Evolutionary conservation across 2,329 filamentous ascomycete genomes (phyloP).

Genomic region (Rachicladosporium sp.): DNA sequence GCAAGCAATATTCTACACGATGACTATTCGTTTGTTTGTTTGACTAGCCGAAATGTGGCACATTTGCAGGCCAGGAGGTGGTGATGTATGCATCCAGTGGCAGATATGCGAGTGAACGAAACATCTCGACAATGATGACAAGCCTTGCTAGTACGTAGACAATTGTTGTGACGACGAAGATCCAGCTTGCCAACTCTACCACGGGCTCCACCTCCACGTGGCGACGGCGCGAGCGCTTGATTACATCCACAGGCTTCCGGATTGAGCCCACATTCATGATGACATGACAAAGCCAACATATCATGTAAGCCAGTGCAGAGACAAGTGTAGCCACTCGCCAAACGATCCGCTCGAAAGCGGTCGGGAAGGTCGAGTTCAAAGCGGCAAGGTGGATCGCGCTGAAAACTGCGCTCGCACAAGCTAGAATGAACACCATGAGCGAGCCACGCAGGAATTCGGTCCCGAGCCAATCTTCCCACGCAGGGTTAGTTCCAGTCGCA

Average conservation of each 20-base stretch:
- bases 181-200: neutral
- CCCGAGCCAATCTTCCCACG: too few species aligned
- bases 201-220: neutral
- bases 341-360: conserved; percentile 4
- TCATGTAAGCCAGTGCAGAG: neutral
- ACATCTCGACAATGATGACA: conserved; percentile 1
- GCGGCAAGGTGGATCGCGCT: conserved; percentile 7
- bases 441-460: too few species aligned
- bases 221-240: neutral
- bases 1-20: too few species aligned
- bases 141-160: conserved; percentile 1
- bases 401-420: neutral
- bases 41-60: conserved; percentile 3
- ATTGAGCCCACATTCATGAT: neutral
- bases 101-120: conserved; percentile 1
- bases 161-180: neutral
- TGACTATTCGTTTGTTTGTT: too few species aligned
- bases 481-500: too few species aligned
- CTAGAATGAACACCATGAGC: too few species aligned
- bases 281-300: neutral
- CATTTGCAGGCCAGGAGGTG: conserved; percentile 1
- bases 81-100: neutral
- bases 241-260: neutral
- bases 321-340: conserved; percentile 6
- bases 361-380: conserved; percentile 9